Evolutionary conservation across 164 flowering plant species (phyloP), one percentile per base, ranked within the genome.

Genomic region (Tetrastigma voinierianum): DNA sequence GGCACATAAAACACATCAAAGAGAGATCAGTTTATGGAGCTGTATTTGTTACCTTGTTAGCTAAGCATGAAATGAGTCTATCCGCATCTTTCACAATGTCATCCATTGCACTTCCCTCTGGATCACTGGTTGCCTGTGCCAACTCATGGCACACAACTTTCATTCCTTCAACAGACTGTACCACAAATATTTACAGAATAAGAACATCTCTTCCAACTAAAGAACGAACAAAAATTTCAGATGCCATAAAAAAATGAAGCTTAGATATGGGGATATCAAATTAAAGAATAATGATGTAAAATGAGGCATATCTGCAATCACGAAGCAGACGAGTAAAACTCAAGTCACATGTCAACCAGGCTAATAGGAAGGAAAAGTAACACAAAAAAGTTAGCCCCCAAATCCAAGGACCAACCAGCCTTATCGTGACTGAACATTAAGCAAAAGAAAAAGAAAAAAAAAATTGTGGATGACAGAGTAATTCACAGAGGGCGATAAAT

Each of bases 81-180:
- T 96, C 98, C 16, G 95, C 87, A 82, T 91, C 98, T 78, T 85
- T 89, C 68, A 87, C 74, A 57, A 93, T 78, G 60, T 90, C 97
- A 73, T 96, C 95, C 89, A 93, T 79, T 15, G 74, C 74, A 72
- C 81, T 77, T 70, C 90, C 87, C 62, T 93, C 98, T 55, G 99
- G 95, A 77, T 96, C 96, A 72, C 62, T 84, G 1, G 83, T 85
- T n/a, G 89, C 93, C 57, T 78, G 89, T 5, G 87, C 84, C 81
- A 96, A 76, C 81, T 90, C 97, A 84, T 93, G 95, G 76, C 99
- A 93, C 46, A 96, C 90, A 75, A 90, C 85, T 77, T 96, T 96
- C 99, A 96, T 96, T 67, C 98, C 99, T 82, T 93, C 97, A 68
- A 96, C 98, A 75, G 99, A 86, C 99, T 95, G 89, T 72, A 80